Evolutionary conservation across 2,329 filamentous ascomycete genomes (phyloP), one percentile per base, ranked within the genome.

Genomic region (Aspergillus sp.): DNA sequence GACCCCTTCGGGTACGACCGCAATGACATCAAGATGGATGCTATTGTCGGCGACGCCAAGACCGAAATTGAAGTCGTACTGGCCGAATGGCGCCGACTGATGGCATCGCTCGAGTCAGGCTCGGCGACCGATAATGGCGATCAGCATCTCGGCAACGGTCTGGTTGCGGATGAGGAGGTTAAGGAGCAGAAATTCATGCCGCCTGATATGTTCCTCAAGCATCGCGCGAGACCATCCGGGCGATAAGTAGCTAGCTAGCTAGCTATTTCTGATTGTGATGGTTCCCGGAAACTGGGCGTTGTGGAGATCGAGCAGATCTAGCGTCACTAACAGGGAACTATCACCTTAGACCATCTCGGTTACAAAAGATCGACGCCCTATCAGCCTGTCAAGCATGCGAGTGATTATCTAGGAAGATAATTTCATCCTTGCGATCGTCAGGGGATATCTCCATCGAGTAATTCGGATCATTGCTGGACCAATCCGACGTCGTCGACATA

Each of bases 1-100:
- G 87, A 89, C 69, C 87, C 87, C 1, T 89, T 89, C 69, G 87
- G 87, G 2, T 86, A 86, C 58, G 86, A 87, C 64, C 81, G 83
- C 68, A 88, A 87, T 59, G 86, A 89, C 69, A 89, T 89, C 73
- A 88, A 88, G 69, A 87, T 89, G 81, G 86, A 89, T 70, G 85
- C 84, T 3, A 84, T 89, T 53, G 83, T 85, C 2, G 85, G 87
- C 64, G 87, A 89, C 69, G 78, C 85, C 47, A 76, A 84, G 61
- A 79, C 79, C 41, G 86, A 89, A 72, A 80, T 86, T 17, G 80
- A 81, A 63, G 85, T 86, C 6, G 72, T 88, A 66, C 68, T 88
- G 23, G 79, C 81, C 13, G 85, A 87, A 70, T 89, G 86, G 86
- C 80, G 78, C 66, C 75, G 67, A 36, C 63, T 68, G 53, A 65